Percentiles rank a stretch among this genome's conserved stretches.
Evolutionary conservation across 495 filamentous ascomycete genomes (phyloP).

Genomic region (Daldinia concentrica): DNA sequence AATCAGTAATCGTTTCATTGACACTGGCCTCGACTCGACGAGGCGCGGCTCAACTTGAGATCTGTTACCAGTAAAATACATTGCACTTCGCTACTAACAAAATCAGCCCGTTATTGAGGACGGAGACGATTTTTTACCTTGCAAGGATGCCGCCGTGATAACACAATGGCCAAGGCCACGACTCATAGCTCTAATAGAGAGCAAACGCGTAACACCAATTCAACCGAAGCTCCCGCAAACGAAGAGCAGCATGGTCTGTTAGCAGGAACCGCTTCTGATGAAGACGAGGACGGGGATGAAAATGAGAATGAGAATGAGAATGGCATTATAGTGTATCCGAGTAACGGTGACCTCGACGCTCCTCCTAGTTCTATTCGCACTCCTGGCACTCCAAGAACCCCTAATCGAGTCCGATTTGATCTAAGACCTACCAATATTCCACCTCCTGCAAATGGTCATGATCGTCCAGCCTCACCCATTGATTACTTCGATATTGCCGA

Average conservation of each 20-base stretch:
- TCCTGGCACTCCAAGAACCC: constrained; percentile 75
- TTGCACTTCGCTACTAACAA: not conserved
- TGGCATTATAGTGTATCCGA: constrained; percentile 51
- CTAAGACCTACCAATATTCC: constrained; percentile 61
- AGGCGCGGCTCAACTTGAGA: constrained; percentile 34
- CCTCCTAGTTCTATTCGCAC: constrained; percentile 50
- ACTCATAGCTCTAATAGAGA: constrained; percentile 47
- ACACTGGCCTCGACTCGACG: constrained; percentile 17
- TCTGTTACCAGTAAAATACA: not conserved
- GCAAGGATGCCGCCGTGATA: constrained; percentile 52
- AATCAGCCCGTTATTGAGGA: constrained; percentile 22
- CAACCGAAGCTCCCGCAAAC: constrained; percentile 35
- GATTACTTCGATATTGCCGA: constrained; percentile 54
- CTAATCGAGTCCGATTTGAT: constrained; percentile 89
- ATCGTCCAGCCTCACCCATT: constrained; percentile 45
- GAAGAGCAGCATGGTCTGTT: constrained; percentile 61
- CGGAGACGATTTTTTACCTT: constrained; percentile 17
- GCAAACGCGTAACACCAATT: constrained; percentile 33
- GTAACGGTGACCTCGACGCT: constrained; percentile 32
- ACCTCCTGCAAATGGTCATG: constrained; percentile 42
- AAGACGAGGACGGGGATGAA: constrained; percentile 34
- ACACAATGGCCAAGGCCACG: constrained; percentile 58
- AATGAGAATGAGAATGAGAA: constrained; percentile 42
- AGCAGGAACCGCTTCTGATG: constrained; percentile 41
- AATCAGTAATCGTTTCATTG: constrained; percentile 21